These are phyloP conservation scores for Erythrophleum fordii DNA, from an alignment of 306 rosid species.

Conservation along the genomic window DNA sequence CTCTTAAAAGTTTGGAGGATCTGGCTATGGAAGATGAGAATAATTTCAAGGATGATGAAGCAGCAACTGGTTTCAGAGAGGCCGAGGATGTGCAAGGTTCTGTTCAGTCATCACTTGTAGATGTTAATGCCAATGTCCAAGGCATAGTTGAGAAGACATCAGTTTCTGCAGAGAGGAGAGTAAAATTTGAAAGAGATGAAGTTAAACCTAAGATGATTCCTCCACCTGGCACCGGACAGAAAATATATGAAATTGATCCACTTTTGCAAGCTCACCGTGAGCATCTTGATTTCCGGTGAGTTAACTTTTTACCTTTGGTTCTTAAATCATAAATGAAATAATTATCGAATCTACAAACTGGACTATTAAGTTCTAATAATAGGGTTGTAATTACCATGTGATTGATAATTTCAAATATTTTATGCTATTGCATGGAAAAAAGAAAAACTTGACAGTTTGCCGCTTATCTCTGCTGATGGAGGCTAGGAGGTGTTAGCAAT, in stretches of 20 bases:
- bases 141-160: slow-evolving; percentile 43
- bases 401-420: slow-evolving; percentile 32
- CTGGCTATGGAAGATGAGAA: slow-evolving; percentile 50
- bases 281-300: slow-evolving; percentile 95
- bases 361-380: slow-evolving; percentile 21
- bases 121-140: slow-evolving; percentile 42
- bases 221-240: slow-evolving; percentile 80
- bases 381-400: slow-evolving; percentile 13
- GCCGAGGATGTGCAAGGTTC: slow-evolving; percentile 46
- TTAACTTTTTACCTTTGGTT: slow-evolving; percentile 8
- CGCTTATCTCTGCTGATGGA: slow-evolving; percentile 8
- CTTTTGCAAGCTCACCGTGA: slow-evolving; percentile 47
- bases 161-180: slow-evolving; percentile 41
- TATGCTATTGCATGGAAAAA: neutral
- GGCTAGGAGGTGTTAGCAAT: neutral
- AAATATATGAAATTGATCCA: slow-evolving; percentile 80
- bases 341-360: slow-evolving; percentile 33
- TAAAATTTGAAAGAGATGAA: slow-evolving; percentile 33
- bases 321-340: slow-evolving; percentile 19
- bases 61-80: slow-evolving; percentile 38
- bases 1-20: slow-evolving; percentile 47
- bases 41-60: slow-evolving; percentile 44
- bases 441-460: neutral
- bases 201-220: slow-evolving; percentile 56
- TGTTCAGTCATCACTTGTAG: slow-evolving; percentile 44